phyloP scores from a whole-genome alignment of 768 basidiomycete species.

The Pulveroboletus frians region DNA sequence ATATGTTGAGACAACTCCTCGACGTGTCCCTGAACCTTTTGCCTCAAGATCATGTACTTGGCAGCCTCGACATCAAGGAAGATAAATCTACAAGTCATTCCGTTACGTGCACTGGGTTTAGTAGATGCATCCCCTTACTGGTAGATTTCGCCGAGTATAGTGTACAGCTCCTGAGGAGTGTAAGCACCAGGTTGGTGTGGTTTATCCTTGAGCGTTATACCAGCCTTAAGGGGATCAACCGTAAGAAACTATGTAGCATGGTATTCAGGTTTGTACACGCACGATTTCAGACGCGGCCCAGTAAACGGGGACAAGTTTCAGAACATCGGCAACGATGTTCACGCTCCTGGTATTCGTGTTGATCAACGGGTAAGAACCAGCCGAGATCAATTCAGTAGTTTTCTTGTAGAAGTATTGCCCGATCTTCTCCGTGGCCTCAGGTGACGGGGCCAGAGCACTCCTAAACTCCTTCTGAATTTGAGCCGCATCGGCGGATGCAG shows the following conservation, averaged over 20 bases:
- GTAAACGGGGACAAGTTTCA: constrained; percentile 57
- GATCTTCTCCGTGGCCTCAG: constrained; percentile 46
- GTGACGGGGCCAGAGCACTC: constrained; percentile 41
- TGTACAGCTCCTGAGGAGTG: constrained; percentile 56
- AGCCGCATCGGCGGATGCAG: constrained; percentile 39
- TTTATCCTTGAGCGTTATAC: constrained; percentile 63
- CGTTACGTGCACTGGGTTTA: neutral
- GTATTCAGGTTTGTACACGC: constrained; percentile 19
- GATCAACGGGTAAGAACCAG: constrained; percentile 51
- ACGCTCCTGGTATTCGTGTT: constrained; percentile 49
- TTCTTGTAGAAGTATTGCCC: constrained; percentile 61
- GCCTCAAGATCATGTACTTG: constrained; percentile 51
- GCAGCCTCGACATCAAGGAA: constrained; percentile 68
- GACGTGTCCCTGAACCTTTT: constrained; percentile 48
- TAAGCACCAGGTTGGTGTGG: constrained; percentile 51
- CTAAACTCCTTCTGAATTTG: constrained; percentile 45
- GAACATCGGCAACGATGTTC: constrained; percentile 65
- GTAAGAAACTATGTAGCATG: neutral
- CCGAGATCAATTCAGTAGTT: constrained; percentile 52
- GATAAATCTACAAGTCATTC: constrained; percentile 47
- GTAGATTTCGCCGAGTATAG: constrained; percentile 67
- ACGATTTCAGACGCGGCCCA: constrained; percentile 73
- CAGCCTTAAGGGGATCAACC: constrained; percentile 44
- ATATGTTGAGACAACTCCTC: constrained; percentile 53
- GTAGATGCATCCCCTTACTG: constrained; percentile 34